Conservation (phyloP, 352 stramenopile species). For the Phytophthora citricola region DNA sequence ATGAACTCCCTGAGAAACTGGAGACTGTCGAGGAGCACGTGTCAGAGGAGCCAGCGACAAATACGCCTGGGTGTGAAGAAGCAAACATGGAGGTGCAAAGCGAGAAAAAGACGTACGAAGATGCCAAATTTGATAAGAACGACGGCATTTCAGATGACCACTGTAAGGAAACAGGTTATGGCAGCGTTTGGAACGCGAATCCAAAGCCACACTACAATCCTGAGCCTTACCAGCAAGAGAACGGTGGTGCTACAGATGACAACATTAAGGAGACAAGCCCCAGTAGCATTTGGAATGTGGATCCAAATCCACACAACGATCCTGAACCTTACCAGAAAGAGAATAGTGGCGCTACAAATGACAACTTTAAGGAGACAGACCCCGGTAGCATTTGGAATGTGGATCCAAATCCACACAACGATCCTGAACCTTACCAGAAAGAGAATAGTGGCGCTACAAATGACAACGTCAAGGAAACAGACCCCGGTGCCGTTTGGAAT, state of each 20-base stretch:
- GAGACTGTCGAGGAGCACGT: not conserved
- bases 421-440: no score
- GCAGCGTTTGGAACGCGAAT: no score
- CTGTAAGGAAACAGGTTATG: no score
- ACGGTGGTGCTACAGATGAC: not conserved
- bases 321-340: no score
- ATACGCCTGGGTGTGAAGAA: not conserved
- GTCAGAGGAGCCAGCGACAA: not conserved
- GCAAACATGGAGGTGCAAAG: not conserved
- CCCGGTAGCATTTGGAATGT: no score
- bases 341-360: not conserved
- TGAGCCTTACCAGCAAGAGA: no score
- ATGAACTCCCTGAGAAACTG: not conserved
- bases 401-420: no score
- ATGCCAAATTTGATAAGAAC: conserved; percentile 44
- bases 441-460: not conserved
- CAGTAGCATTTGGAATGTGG: no score
- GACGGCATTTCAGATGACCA: conserved; percentile 9
- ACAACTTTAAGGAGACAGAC: not conserved
- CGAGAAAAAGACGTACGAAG: conserved; percentile 37
- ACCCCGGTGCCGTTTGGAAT: conserved; percentile 21
- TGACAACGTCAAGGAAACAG: conserved; percentile 1
- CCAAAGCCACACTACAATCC: no score
- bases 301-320: no score
- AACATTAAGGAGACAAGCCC: not conserved